Evolutionary conservation across 805 yeast genomes (phyloP), one percentile per base, ranked within the genome.

Genomic region (Suhomyces xylopsoci): DNA sequence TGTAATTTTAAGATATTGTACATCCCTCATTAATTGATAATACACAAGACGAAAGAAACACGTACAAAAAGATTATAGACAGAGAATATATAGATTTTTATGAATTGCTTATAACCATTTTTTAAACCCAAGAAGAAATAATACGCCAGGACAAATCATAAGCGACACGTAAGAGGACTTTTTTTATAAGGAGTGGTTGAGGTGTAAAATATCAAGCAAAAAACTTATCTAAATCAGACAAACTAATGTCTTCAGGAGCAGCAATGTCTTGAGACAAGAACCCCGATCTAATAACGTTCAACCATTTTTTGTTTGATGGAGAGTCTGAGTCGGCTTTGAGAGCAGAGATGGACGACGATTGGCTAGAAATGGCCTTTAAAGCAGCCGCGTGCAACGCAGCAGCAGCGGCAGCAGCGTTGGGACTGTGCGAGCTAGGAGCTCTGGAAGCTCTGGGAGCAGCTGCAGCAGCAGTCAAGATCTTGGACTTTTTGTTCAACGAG

Each of bases 371-470:
- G 48, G 81, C 81, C 63, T 79, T 79, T 36, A 84, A 65, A 1
- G 87, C 85, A 46, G 87, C 86, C 14, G 85, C 87, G 57, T 86
- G 87, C 49, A 86, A 74, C 22, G 88, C 90, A 41, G 90, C 88
- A 32, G 86, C 88, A 1, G 88, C 87, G 12, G 88, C 88, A 8
- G 87, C 88, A 6, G 88, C 86, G 53, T 77, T 77, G 9, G 87
- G 84, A 38, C 83, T 74, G 55, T 80, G 83, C 6, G 82, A 75
- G 50, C 80, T 69, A 4, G 84, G 79, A 32, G 81, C 74, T 57
- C 82, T 81, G n/a, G 90, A 85, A 9, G 87, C 81, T 62, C 93
- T 76, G 52, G 94, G 94, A 32, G 93, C 89, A 24, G 90, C 90
- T 10, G 91, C 91, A 20, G 93, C 93, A 17, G 90, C 90, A 12